These are phyloP conservation scores for Rubus parviflorus DNA, from an alignment of 306 rosid genomes.

Conservation along the genomic window DNA sequence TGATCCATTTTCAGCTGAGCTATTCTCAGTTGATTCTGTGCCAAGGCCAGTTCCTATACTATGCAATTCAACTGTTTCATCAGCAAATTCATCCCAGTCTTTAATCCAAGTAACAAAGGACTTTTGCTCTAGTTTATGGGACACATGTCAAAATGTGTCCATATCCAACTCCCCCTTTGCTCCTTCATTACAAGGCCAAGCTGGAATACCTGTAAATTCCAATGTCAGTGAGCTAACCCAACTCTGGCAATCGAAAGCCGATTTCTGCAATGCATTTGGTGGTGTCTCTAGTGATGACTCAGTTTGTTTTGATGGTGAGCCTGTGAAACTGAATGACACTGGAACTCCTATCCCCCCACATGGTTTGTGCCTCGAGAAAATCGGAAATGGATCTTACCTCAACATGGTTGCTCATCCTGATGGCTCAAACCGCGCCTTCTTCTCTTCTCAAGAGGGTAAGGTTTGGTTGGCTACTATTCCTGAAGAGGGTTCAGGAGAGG, in stretches of 20 bases:
- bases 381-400: conserved; percentile 88
- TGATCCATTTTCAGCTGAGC: conserved; percentile 82
- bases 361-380: conserved; percentile 93
- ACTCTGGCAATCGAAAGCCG: conserved; percentile 74
- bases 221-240: conserved; percentile 56
- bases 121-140: conserved; percentile 80
- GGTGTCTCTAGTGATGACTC: conserved; percentile 61
- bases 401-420: conserved; percentile 93
- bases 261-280: conserved; percentile 80
- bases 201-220: conserved; percentile 45
- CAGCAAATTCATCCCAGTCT: conserved; percentile 63
- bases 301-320: conserved; percentile 76
- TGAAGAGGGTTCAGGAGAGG: conserved; percentile 62
- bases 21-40: conserved; percentile 51
- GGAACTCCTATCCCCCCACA: conserved; percentile 47
- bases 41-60: conserved; percentile 74
- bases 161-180: conserved; percentile 78
- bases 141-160: conserved; percentile 70
- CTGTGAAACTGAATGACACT: conserved; percentile 53
- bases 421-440: conserved; percentile 90
- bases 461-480: conserved; percentile 85
- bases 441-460: conserved; percentile 71
- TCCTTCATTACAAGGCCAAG: conserved; percentile 63
- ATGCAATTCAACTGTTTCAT: conserved; percentile 62
- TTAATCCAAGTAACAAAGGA: conserved; percentile 45